Conservation (phyloP, 2,329 filamentous ascomycete species). For the Nemania sp. region DNA sequence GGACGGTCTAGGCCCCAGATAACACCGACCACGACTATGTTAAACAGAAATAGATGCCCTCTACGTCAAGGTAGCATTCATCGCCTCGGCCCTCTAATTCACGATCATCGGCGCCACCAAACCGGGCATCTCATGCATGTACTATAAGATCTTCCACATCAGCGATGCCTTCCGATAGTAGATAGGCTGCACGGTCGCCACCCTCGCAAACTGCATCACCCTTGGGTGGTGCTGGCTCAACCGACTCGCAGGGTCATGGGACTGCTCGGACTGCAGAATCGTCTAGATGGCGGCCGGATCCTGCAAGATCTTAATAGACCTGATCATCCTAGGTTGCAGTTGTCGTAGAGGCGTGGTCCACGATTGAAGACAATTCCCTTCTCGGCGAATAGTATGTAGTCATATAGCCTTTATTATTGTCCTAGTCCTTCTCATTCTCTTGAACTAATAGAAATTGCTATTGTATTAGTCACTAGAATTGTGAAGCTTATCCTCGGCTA, state of each 20-base stretch:
- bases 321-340: conserved; percentile 38
- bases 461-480: conserved; percentile 11
- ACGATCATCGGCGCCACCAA: conserved; percentile 48
- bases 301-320: conserved; percentile 39
- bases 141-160: conserved; percentile 49
- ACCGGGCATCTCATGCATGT: conserved; percentile 50
- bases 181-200: conserved; percentile 42
- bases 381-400: conserved; percentile 22
- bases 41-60: conserved; percentile 36
- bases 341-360: conserved; percentile 33
- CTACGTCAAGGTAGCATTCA: conserved; percentile 39
- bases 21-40: conserved; percentile 34
- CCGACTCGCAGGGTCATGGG: conserved; percentile 32
- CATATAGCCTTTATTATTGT: background rate
- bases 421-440: background rate
- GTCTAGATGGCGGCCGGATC: conserved; percentile 40
- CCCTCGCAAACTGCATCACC: conserved; percentile 44
- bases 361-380: conserved; percentile 39
- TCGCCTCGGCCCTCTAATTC: conserved; percentile 48
- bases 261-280: conserved; percentile 39
- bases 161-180: conserved; percentile 44
- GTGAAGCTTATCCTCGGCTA: conserved; percentile 38
- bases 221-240: conserved; percentile 41
- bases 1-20: conserved; percentile 23
- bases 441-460: background rate